Evolutionary conservation across 306 rosid genomes (phyloP).

Genomic region (Macrotyloma uniflorum): DNA sequence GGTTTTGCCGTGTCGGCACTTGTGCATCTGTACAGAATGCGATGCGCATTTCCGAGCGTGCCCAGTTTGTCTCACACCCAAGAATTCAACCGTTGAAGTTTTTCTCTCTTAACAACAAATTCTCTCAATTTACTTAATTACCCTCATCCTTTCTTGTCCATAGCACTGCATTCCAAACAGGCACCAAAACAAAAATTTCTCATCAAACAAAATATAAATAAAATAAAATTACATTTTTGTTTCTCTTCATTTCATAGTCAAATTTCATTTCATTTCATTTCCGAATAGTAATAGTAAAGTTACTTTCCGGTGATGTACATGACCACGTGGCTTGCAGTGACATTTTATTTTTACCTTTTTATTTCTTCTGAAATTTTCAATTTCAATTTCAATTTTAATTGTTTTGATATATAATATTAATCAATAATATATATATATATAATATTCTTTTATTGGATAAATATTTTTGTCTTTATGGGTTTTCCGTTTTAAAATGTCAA

Average conservation of each 20-base stretch:
- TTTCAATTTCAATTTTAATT: constrained; percentile 50
- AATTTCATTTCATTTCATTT: background rate
- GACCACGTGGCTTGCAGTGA: constrained; percentile 49
- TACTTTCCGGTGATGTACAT: constrained; percentile 53
- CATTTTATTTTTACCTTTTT: constrained; percentile 31
- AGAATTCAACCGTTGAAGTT: constrained; percentile 81
- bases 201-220: constrained; percentile 22
- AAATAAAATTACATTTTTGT: constrained; percentile 39
- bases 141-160: background rate
- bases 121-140: background rate
- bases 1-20: constrained; percentile 86
- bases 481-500: constrained; percentile 13
- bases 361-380: background rate
- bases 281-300: constrained; percentile 23
- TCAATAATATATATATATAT: constrained; percentile 40
- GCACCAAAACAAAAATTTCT: constrained; percentile 21
- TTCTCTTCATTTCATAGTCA: background rate
- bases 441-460: constrained; percentile 49
- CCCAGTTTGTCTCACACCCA: constrained; percentile 69
- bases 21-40: constrained; percentile 79
- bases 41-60: constrained; percentile 69
- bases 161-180: constrained; percentile 41
- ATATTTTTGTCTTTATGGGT: background rate
- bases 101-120: constrained; percentile 50
- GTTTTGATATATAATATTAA: constrained; percentile 23